Conservation (phyloP, 2,329 filamentous ascomycete genomes). For the Knufia fluminis region DNA sequence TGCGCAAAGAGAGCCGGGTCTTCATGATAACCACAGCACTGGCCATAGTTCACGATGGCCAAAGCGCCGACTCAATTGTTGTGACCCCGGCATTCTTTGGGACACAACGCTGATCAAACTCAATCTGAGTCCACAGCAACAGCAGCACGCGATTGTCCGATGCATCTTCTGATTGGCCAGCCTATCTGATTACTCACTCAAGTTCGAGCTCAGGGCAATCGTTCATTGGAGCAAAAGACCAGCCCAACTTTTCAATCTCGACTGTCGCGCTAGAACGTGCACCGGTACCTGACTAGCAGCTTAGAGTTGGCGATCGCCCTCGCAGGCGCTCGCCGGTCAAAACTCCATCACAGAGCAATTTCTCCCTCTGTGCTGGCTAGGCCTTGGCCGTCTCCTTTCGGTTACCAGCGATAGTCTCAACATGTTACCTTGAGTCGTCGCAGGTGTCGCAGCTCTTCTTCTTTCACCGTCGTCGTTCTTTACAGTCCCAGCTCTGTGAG, state of each 20-base stretch:
- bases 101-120: background rate
- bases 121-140: constrained; percentile 1
- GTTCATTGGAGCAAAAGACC: constrained; percentile 5
- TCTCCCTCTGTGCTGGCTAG: constrained; percentile 15
- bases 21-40: background rate
- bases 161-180: constrained; percentile 12
- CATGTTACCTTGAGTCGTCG: constrained; percentile 14
- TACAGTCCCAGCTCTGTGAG: constrained; percentile 14
- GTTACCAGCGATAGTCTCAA: background rate
- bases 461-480: constrained; percentile 20
- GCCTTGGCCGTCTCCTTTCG: constrained; percentile 3
- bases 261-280: background rate
- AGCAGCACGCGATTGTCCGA: background rate
- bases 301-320: constrained; percentile 1
- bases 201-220: constrained; percentile 12
- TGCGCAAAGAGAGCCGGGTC: background rate
- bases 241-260: constrained; percentile 2
- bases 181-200: constrained; percentile 11
- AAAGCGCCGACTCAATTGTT: background rate
- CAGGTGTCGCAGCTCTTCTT: constrained; percentile 13
- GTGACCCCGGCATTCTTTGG: background rate
- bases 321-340: background rate
- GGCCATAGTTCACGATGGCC: background rate
- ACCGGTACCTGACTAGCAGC: constrained; percentile 3
- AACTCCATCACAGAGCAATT: background rate